A percentile compares a stretch with the other conserved stretches of the same genome.
Evolutionary conservation across 257 asterid genomes (phyloP).

Genomic region (Orobanche coerulescens): DNA sequence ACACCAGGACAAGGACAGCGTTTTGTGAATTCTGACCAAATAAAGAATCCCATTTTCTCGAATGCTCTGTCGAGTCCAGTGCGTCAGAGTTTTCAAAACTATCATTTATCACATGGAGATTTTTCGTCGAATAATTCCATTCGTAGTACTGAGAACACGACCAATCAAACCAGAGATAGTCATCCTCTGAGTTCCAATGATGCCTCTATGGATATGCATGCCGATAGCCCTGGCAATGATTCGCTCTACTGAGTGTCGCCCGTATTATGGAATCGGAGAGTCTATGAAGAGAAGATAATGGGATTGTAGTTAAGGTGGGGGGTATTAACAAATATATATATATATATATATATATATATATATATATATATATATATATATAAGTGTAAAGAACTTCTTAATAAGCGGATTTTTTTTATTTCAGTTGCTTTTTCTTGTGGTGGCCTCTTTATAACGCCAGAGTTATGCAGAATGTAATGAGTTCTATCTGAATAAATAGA

Average conservation of each 20-base stretch:
- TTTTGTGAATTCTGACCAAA: constrained; percentile 32
- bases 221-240: neutral
- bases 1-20: constrained; percentile 44
- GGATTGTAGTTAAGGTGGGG: too few species aligned
- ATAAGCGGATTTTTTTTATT: too few species aligned
- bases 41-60: constrained; percentile 45
- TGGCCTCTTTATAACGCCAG: too few species aligned
- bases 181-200: constrained; percentile 43
- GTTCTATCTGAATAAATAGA: too few species aligned
- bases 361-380: too few species aligned
- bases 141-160: constrained; percentile 30
- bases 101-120: constrained; percentile 44
- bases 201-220: constrained; percentile 58
- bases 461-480: too few species aligned
- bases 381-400: too few species aligned
- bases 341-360: too few species aligned
- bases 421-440: too few species aligned
- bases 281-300: too few species aligned
- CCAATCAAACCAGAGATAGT: constrained; percentile 31
- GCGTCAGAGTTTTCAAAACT: constrained; percentile 50
- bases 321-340: too few species aligned
- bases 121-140: constrained; percentile 26
- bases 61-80: constrained; percentile 62
- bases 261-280: too few species aligned
- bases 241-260: neutral